Conservation (phyloP, 495 filamentous ascomycete species). For the Daldinia decipiens region DNA sequence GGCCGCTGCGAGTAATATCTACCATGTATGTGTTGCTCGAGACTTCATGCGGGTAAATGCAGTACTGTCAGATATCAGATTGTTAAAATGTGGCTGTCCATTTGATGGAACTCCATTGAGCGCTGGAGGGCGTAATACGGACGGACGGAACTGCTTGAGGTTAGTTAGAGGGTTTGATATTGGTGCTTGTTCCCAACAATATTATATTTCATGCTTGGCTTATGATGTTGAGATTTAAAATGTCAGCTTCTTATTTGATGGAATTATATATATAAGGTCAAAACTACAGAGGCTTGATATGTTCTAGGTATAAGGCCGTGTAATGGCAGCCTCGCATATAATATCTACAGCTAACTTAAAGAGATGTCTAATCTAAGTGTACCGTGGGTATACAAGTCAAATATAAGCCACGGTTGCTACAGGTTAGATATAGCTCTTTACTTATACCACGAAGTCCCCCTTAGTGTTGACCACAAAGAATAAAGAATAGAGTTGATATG, state of each 20-base stretch:
- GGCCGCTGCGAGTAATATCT: slow-evolving; percentile 8
- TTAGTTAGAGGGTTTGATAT: not conserved
- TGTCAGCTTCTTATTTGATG: not conserved
- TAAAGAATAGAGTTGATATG: too few relatives aligned
- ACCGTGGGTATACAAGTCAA: too few relatives aligned
- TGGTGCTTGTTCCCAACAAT: not conserved
- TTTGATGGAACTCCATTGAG: not conserved
- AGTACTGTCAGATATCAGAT: slow-evolving; percentile 1
- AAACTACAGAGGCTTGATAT: not conserved
- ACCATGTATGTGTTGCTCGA: slow-evolving; percentile 4
- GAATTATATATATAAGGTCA: not conserved
- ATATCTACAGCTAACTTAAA: too few relatives aligned
- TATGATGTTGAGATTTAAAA: not conserved
- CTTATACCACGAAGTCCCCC: too few relatives aligned
- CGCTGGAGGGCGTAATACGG: not conserved
- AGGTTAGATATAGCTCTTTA: too few relatives aligned
- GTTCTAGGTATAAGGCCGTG: not conserved
- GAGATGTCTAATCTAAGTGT: too few relatives aligned
- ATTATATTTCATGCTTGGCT: not conserved
- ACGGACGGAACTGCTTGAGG: not conserved
- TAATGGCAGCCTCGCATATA: too few relatives aligned
- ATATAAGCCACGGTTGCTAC: too few relatives aligned
- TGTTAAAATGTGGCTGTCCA: not conserved
- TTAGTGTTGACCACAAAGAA: too few relatives aligned
- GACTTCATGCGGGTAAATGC: slow-evolving; percentile 8